Percentiles rank a stretch among this genome's conserved stretches.
Evolutionary conservation across 2,329 filamentous ascomycete genomes (phyloP).

Genomic region (Xylaria sp.): DNA sequence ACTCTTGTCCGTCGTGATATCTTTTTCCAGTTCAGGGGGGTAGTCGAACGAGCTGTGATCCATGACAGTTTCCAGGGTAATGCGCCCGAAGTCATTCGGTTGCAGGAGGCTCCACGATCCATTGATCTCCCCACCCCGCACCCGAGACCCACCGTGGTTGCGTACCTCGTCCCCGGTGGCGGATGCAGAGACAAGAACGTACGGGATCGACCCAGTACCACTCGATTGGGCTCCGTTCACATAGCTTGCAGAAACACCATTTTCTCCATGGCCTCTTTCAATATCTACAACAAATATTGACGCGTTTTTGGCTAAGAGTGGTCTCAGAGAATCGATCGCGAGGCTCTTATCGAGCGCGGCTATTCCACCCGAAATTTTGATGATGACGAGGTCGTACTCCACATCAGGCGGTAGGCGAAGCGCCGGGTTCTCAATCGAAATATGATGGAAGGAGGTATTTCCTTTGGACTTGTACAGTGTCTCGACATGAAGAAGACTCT

Average conservation of each 20-base stretch:
- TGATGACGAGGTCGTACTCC: conserved; percentile 29
- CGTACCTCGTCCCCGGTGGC: background rate
- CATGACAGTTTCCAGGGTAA: background rate
- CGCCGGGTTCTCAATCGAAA: background rate
- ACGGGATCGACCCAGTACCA: background rate
- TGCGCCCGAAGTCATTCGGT: background rate
- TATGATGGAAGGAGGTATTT: conserved; percentile 21
- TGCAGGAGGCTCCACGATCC: background rate
- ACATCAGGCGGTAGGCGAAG: conserved; percentile 1
- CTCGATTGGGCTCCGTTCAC: background rate
- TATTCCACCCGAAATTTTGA: conserved; percentile 13
- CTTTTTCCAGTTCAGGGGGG: too few species aligned
- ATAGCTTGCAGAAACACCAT: background rate
- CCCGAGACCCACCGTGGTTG: background rate
- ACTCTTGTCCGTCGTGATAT: too few species aligned
- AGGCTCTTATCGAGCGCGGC: background rate
- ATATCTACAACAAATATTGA: conserved; percentile 9
- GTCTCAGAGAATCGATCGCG: background rate
- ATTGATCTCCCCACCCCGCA: background rate
- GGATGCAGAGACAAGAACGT: background rate
- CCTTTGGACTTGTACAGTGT: conserved; percentile 10
- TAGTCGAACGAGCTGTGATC: background rate
- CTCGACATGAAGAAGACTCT: conserved; percentile 25
- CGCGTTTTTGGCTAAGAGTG: background rate
- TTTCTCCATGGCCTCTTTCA: background rate